Conservation (phyloP, 495 filamentous ascomycete species). For the Penicillium egyptiacum region DNA sequence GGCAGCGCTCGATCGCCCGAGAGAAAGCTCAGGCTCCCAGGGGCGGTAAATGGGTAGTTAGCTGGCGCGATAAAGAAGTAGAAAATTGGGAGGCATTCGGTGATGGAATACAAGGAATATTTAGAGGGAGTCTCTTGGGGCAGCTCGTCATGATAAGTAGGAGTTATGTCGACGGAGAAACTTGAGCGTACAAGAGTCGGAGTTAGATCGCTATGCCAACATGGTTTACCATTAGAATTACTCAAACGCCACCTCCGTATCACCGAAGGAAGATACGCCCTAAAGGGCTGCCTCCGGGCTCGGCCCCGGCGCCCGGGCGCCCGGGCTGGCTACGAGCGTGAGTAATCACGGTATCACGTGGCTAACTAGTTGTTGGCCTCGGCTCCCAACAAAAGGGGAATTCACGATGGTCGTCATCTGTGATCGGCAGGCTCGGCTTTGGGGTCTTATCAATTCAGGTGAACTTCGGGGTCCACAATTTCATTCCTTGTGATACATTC, state of each 20-base stretch:
- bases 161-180: no score
- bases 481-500: neutral
- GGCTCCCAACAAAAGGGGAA: conserved; percentile 19
- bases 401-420: conserved; percentile 9
- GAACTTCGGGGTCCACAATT: neutral
- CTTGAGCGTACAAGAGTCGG: no score
- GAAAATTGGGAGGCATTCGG: no score
- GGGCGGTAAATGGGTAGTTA: no score
- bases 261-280: neutral
- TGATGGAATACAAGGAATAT: no score
- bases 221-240: neutral
- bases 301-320: no score
- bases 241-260: neutral
- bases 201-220: no score
- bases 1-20: no score
- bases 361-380: conserved; percentile 7
- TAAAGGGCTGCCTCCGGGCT: neutral
- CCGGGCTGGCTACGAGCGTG: neutral
- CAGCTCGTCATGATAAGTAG: no score
- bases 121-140: no score
- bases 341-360: conserved; percentile 18
- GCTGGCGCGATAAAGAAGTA: no score
- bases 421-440: conserved; percentile 17
- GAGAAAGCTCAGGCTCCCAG: no score
- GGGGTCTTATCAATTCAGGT: neutral